A percentile compares a stretch with the other conserved stretches of the same genome.
phyloP scores from a whole-genome alignment of 2,329 filamentous ascomycete genomes.

The Exophiala spinifera region DNA sequence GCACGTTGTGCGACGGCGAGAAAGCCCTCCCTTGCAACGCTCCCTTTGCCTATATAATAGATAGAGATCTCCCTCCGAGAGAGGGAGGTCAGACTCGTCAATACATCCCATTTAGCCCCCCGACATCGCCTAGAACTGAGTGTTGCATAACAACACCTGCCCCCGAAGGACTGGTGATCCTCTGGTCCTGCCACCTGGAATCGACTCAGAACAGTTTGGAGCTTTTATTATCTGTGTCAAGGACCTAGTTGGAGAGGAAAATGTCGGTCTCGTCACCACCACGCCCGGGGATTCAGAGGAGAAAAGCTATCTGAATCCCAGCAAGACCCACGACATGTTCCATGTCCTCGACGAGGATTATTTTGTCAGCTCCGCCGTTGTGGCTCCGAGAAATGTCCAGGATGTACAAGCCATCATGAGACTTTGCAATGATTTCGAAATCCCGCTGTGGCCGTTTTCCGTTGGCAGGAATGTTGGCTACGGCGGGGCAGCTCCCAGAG shows the following conservation, averaged over 20 bases:
- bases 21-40: no score
- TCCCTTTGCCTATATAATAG: no score
- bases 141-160: no score
- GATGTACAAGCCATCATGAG: conserved; percentile 35
- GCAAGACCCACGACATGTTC: conserved; percentile 42
- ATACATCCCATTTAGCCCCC: no score
- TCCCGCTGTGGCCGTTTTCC: conserved; percentile 37
- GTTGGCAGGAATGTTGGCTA: conserved; percentile 49
- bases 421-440: conserved; percentile 34
- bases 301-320: conserved; percentile 33
- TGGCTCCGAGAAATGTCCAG: conserved; percentile 31
- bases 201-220: conserved; percentile 23
- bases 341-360: conserved; percentile 43
- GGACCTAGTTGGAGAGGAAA: no score
- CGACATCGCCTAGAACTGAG: no score
- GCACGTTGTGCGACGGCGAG: no score
- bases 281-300: no score
- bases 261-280: conserved; percentile 26
- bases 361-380: conserved; percentile 45
- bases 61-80: no score
- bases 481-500: conserved; percentile 48
- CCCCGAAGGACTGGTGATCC: conserved; percentile 23
- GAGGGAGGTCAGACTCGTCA: no score
- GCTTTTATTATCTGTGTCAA: conserved; percentile 25
- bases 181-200: conserved; percentile 25